Evolutionary conservation across 148 eudicot species (phyloP), one percentile per base, ranked within the genome.

Genomic region (Fagopyrum homotropicum): DNA sequence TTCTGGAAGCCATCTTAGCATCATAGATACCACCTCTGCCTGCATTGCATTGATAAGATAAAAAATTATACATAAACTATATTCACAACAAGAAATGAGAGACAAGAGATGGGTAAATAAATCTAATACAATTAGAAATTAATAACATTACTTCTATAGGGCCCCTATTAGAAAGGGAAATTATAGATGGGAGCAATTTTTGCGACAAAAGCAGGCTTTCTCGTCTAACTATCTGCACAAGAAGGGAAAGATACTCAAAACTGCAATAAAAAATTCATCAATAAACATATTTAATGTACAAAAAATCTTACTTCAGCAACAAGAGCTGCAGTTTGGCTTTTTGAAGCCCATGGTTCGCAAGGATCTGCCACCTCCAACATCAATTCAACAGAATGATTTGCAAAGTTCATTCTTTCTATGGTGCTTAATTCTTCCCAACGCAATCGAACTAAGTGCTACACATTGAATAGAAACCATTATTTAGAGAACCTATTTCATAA

Each of bases 1-100:
- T 89, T 96, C 99, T 54, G 99, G 99, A 73, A 96, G 92, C 99
- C 99, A 96, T 86, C 99, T 86, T 63, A 96, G 89, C 88, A 89
- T 88, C 98, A 96, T 96, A 4, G 89, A 76, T 17, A 96, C 98
- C 87, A 96, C 79, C 85, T 92, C 99, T 63, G 99, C 99, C 98
- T 95, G 81, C 72, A 72, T 72, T 45, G n/a, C 46, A 66, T 8
- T 52, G 43, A 8, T 66, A 66, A 46, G 47, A 46, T 40, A 35
- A 15, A 66, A 17, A 30, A 52, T 72, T 26, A 59, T 40, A 59
- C 66, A 69, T 46, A 46, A 50, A 2, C 49, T 14, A 59, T 7
- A 50, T 8, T 54, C 45, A 68, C 60, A 66, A 16, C 66, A 69
- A 44, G 47, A 19, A n/a, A 17, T 2, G 40, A 35, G 40, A 35